Evolutionary conservation across 495 filamentous ascomycete genomes (phyloP).

Genomic region (Cryomyces antarcticus): DNA sequence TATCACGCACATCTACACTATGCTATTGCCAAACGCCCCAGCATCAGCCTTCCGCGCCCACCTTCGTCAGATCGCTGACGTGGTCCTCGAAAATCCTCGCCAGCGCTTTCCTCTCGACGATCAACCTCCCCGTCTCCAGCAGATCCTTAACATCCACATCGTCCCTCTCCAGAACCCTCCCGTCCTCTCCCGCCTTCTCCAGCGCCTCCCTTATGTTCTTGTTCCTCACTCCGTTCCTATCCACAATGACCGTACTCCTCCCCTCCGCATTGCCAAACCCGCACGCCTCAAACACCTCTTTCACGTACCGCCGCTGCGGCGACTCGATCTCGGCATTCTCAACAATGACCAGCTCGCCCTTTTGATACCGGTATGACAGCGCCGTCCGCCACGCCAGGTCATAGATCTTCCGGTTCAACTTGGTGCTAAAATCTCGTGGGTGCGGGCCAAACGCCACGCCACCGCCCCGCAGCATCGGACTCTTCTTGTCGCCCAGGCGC

Average conservation of each 20-base stretch:
- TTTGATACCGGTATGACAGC: conserved; percentile 70
- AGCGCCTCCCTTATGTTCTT: conserved; percentile 36
- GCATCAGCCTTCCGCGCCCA: neutral
- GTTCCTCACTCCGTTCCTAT: conserved; percentile 16
- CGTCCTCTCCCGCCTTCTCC: conserved; percentile 38
- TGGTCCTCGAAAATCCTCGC: conserved; percentile 53
- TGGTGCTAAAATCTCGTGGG: conserved; percentile 71
- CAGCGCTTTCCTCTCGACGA: conserved; percentile 72
- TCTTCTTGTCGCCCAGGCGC: conserved; percentile 60
- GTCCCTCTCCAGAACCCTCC: conserved; percentile 38
- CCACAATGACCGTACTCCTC: conserved; percentile 62
- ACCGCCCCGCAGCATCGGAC: conserved; percentile 67
- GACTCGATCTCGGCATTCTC: conserved; percentile 43
- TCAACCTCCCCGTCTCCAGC: conserved; percentile 59
- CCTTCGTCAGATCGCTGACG: conserved; percentile 42
- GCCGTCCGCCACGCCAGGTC: conserved; percentile 92
- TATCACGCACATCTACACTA: neutral
- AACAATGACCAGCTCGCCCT: conserved; percentile 70
- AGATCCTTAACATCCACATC: conserved; percentile 92
- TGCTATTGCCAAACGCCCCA: neutral
- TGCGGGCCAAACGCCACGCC: conserved; percentile 74
- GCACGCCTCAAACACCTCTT: conserved; percentile 45
- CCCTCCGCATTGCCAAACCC: conserved; percentile 50
- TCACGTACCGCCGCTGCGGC: conserved; percentile 34
- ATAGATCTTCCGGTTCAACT: conserved; percentile 75